Percentiles rank a stretch among this genome's conserved stretches.
phyloP scores from a whole-genome alignment of 2,329 filamentous ascomycete species.

The Cladosporium sp. region DNA sequence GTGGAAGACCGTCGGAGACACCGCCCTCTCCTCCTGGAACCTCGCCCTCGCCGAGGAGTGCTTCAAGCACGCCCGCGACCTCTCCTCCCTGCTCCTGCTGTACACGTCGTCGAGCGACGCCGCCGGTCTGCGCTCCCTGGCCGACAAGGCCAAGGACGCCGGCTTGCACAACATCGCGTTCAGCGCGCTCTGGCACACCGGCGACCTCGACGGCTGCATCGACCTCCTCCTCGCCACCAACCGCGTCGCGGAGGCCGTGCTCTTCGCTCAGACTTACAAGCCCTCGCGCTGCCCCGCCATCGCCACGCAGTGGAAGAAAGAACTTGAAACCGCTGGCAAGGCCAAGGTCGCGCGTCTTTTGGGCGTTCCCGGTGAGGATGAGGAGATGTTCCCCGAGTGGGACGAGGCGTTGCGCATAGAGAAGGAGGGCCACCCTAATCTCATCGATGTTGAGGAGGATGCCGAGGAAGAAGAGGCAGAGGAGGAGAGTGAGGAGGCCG shows the following conservation, averaged over 20 bases:
- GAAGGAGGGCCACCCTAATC: slow-evolving; percentile 55
- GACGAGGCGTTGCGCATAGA: slow-evolving; percentile 83
- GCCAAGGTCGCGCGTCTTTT: slow-evolving; percentile 78
- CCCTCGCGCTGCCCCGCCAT: slow-evolving; percentile 67
- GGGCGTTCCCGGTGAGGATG: slow-evolving; percentile 65
- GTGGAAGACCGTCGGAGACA: slow-evolving; percentile 96
- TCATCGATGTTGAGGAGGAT: slow-evolving; percentile 36
- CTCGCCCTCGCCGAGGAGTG: slow-evolving; percentile 85
- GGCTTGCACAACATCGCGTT: slow-evolving; percentile 92
- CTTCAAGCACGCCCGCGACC: slow-evolving; percentile 84
- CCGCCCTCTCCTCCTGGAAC: slow-evolving; percentile 82
- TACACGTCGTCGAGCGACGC: slow-evolving; percentile 81
- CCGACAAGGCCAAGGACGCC: slow-evolving; percentile 67
- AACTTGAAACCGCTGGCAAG: slow-evolving; percentile 80
- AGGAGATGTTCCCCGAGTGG: slow-evolving; percentile 90
- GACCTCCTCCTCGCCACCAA: slow-evolving; percentile 75
- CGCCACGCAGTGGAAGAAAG: slow-evolving; percentile 76
- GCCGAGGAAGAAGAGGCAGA: slow-evolving; percentile 48
- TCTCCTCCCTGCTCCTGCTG: slow-evolving; percentile 82
- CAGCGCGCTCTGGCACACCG: slow-evolving; percentile 81
- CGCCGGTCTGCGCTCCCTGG: slow-evolving; percentile 68
- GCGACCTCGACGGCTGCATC: slow-evolving; percentile 76
- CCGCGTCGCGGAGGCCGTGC: slow-evolving; percentile 76
- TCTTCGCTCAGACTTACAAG: slow-evolving; percentile 95
- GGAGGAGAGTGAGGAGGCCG: slow-evolving; percentile 43